Conservation (phyloP, 495 filamentous ascomycete species). For the Chaetomium tenue region DNA sequence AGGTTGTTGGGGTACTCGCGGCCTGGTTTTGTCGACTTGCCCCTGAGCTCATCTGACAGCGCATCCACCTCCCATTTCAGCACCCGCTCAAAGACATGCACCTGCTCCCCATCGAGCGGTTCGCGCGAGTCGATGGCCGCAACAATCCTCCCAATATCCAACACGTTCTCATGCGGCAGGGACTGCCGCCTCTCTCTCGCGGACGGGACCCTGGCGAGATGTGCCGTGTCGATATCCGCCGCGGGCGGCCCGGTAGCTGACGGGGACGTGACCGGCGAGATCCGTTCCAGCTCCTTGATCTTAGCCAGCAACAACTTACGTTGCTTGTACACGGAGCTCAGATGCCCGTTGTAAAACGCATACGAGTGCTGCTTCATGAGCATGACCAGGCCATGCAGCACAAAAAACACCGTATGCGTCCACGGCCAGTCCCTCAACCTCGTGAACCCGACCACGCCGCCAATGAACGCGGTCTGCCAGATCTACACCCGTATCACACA, state of each 20-base stretch:
- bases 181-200: slow-evolving; percentile 43
- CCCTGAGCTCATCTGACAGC: slow-evolving; percentile 60
- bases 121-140: slow-evolving; percentile 54
- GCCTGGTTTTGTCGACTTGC: slow-evolving; percentile 45
- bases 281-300: slow-evolving; percentile 39
- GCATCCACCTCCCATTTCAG: slow-evolving; percentile 63
- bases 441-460: slow-evolving; percentile 56
- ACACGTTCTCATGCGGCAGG: slow-evolving; percentile 32
- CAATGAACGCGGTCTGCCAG: slow-evolving; percentile 65
- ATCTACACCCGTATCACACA: slow-evolving; percentile 14
- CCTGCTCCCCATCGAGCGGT: slow-evolving; percentile 58
- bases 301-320: slow-evolving; percentile 36
- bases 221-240: slow-evolving; percentile 39
- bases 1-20: slow-evolving; percentile 66
- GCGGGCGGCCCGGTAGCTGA: slow-evolving; percentile 36
- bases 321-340: slow-evolving; percentile 59
- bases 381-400: slow-evolving; percentile 67
- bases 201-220: slow-evolving; percentile 41
- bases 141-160: slow-evolving; percentile 50
- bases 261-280: slow-evolving; percentile 38
- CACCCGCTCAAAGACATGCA: slow-evolving; percentile 56
- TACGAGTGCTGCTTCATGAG: slow-evolving; percentile 80
- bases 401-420: slow-evolving; percentile 68
- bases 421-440: slow-evolving; percentile 70
- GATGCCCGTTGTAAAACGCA: slow-evolving; percentile 71